Conservation (phyloP, 2,329 filamentous ascomycete genomes). For the Aureobasidium sp. region DNA sequence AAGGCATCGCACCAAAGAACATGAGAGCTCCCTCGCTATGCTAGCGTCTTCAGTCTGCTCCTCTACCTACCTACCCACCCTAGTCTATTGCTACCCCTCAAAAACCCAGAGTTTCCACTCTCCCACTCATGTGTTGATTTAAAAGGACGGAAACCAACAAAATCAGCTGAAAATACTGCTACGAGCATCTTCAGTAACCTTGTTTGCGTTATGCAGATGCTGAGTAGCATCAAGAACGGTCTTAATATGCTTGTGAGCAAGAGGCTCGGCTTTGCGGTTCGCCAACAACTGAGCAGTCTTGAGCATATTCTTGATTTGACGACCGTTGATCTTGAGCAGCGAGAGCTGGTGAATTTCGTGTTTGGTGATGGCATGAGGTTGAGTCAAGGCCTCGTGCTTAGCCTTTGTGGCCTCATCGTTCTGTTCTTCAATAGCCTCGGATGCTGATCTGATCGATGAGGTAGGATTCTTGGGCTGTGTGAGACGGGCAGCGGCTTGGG, state of each 20-base stretch:
- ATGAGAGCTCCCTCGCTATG: no score
- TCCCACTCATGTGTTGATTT: no score
- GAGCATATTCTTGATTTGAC: conserved; percentile 36
- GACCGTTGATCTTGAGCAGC: conserved; percentile 28
- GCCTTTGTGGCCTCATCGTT: not conserved
- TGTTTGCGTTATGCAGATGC: conserved; percentile 22
- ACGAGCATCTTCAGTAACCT: conserved; percentile 19
- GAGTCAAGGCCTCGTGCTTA: conserved; percentile 15
- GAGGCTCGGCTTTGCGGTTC: conserved; percentile 16
- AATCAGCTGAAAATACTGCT: conserved; percentile 15
- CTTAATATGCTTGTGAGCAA: conserved; percentile 24
- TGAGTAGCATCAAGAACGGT: conserved; percentile 27
- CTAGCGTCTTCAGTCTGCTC: no score
- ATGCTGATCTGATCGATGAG: conserved; percentile 16
- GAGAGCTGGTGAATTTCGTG: conserved; percentile 24
- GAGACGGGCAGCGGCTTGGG: conserved; percentile 18
- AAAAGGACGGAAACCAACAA: no score
- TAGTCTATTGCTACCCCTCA: no score
- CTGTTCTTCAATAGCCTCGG: not conserved
- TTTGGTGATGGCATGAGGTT: conserved; percentile 23
- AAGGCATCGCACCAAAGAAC: no score
- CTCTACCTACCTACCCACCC: no score
- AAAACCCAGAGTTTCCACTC: no score
- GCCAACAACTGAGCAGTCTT: conserved; percentile 33
- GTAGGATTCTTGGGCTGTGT: conserved; percentile 15